These are phyloP conservation scores for Diaporthe ampelina DNA, from an alignment of 2,329 filamentous ascomycete genomes.

Conservation along the genomic window DNA sequence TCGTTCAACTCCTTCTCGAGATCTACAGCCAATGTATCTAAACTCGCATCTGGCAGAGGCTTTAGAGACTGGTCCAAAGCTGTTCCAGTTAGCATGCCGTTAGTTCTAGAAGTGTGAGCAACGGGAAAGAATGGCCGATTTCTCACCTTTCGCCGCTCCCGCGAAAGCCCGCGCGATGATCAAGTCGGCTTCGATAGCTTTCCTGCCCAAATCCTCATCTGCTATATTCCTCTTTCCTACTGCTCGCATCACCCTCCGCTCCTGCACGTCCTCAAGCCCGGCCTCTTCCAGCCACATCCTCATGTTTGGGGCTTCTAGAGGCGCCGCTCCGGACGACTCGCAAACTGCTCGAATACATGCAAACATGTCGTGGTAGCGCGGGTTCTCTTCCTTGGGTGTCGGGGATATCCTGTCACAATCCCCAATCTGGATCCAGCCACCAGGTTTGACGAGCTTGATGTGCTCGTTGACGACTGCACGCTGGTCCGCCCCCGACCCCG, in stretches of 20 bases:
- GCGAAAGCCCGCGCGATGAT: conserved; percentile 29
- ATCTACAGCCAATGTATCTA: conserved; percentile 12
- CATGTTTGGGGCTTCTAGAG: conserved; percentile 17
- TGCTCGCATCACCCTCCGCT: conserved; percentile 18
- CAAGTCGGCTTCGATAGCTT: conserved; percentile 18
- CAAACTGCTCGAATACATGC: conserved; percentile 27
- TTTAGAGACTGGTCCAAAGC: conserved; percentile 8
- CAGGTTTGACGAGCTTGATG: conserved; percentile 9
- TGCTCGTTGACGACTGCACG: conserved; percentile 14
- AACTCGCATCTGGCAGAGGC: neutral
- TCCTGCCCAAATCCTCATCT: conserved; percentile 25
- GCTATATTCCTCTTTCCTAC: conserved; percentile 32
- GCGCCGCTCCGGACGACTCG: conserved; percentile 19
- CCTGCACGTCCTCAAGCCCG: conserved; percentile 30
- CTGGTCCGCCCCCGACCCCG: neutral
- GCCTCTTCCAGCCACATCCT: conserved; percentile 21
- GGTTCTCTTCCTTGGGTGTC: conserved; percentile 27
- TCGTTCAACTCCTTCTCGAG: conserved; percentile 23
- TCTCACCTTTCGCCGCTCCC: conserved; percentile 14
- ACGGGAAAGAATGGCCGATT: neutral
- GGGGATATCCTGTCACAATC: conserved; percentile 27
- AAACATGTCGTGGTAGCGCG: conserved; percentile 33
- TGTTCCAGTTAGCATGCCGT: neutral
- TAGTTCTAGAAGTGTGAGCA: neutral
- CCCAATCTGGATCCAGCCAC: conserved; percentile 30